Percentiles rank a stretch among this genome's conserved stretches.
Conservation (phyloP, 2,329 filamentous ascomycete genomes). For the Fusarium irregulare region DNA sequence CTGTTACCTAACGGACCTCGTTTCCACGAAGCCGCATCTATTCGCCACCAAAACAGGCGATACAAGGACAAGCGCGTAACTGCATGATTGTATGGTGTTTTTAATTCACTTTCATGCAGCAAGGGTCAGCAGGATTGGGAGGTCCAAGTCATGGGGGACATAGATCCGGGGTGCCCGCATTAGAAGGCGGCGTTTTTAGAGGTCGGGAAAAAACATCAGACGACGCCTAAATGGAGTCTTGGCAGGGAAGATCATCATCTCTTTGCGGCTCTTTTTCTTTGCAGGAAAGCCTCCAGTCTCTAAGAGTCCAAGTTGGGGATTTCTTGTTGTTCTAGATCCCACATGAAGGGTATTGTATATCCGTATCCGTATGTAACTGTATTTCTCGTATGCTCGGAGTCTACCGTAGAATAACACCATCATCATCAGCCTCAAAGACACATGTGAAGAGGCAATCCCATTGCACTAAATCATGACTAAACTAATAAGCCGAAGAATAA, state of each 20-base stretch:
- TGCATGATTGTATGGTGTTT: conserved; percentile 8
- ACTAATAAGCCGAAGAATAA: background rate
- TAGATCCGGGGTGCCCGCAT: conserved; percentile 31
- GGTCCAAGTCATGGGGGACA: background rate
- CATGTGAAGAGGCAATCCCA: background rate
- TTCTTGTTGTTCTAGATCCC: background rate
- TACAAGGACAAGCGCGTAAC: conserved; percentile 1
- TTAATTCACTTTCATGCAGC: conserved; percentile 11
- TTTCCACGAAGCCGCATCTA: background rate
- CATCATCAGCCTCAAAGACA: background rate
- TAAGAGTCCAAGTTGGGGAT: too few species aligned
- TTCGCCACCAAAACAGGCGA: conserved; percentile 3
- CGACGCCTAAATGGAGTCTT: conserved; percentile 37
- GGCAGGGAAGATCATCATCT: conserved; percentile 30
- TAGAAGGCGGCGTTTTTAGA: conserved; percentile 12
- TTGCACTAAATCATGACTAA: conserved; percentile 14
- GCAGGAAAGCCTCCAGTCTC: background rate
- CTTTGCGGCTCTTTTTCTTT: conserved; percentile 30
- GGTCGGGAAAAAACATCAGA: conserved; percentile 36
- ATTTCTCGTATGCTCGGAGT: conserved; percentile 10
- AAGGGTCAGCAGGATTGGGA: conserved; percentile 20
- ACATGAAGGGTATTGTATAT: background rate
- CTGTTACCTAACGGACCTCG: background rate
- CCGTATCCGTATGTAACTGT: conserved; percentile 13
- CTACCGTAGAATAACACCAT: conserved; percentile 33